Percentiles rank a stretch among this genome's conserved stretches.
Conservation (phyloP, 768 basidiomycete species). For the Hypsizygus marmoreus region DNA sequence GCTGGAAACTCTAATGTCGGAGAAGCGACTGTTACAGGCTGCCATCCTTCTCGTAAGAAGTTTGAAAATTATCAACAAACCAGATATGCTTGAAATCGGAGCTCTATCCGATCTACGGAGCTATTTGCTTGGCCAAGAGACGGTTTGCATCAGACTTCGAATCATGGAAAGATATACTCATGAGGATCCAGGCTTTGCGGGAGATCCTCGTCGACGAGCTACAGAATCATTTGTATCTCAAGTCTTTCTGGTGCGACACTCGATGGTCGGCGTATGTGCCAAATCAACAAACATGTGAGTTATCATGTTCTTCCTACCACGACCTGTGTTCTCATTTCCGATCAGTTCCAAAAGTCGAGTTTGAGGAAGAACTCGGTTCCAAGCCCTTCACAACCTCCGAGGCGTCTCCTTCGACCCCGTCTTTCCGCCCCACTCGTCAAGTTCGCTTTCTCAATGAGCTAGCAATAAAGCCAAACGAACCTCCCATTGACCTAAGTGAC, state of each 20-base stretch:
- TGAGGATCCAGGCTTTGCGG: slow-evolving; percentile 65
- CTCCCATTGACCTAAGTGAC: slow-evolving; percentile 66
- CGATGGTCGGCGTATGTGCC: slow-evolving; percentile 86
- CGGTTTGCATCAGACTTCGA: slow-evolving; percentile 42
- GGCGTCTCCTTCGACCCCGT: slow-evolving; percentile 40
- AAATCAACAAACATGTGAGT: slow-evolving; percentile 77
- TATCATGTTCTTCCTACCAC: slow-evolving; percentile 4
- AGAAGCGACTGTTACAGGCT: slow-evolving; percentile 90
- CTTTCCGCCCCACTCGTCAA: slow-evolving; percentile 50
- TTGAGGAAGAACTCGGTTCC: slow-evolving; percentile 50
- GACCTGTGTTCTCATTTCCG: background rate
- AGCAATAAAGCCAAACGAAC: slow-evolving; percentile 73
- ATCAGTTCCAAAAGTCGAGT: slow-evolving; percentile 68
- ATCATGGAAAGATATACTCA: background rate
- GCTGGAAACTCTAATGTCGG: slow-evolving; percentile 92
- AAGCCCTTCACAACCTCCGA: slow-evolving; percentile 30
- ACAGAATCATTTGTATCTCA: slow-evolving; percentile 96
- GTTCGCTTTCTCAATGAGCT: slow-evolving; percentile 66
- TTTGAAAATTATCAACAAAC: slow-evolving; percentile 86
- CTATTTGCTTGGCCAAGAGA: slow-evolving; percentile 86
- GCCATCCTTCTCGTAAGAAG: slow-evolving; percentile 84
- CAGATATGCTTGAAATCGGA: slow-evolving; percentile 95
- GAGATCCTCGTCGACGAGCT: slow-evolving; percentile 96
- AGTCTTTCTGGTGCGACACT: slow-evolving; percentile 93
- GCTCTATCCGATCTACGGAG: slow-evolving; percentile 85